Evolutionary conservation across 768 basidiomycete genomes (phyloP).

Genomic region (Russula lepida): DNA sequence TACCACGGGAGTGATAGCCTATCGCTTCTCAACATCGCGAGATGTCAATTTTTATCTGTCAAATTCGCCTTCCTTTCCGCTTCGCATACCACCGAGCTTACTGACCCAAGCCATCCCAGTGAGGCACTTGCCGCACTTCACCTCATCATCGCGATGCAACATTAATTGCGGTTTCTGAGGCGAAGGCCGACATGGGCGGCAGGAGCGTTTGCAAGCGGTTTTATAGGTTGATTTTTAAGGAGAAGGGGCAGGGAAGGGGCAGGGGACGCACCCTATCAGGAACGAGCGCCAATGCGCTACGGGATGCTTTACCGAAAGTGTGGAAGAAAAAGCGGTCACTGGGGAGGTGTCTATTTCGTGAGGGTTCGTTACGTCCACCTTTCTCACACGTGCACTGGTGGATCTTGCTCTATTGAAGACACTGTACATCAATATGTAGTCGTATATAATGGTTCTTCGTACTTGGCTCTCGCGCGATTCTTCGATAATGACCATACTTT

Average conservation of each 20-base stretch:
- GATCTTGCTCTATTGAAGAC: too few species aligned
- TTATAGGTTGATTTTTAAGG: constrained; percentile 1
- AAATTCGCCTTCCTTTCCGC: constrained; percentile 10
- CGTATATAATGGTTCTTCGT: too few species aligned
- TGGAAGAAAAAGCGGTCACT: not conserved
- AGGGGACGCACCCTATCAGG: not conserved
- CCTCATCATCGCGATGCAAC: constrained; percentile 17
- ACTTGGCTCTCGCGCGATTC: too few species aligned
- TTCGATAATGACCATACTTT: too few species aligned
- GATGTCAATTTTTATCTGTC: not conserved
- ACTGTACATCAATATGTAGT: too few species aligned
- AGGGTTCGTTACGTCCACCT: too few species aligned
- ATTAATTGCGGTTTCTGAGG: constrained; percentile 18
- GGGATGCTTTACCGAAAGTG: constrained; percentile 1
- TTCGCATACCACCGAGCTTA: constrained; percentile 1
- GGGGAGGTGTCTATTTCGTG: too few species aligned
- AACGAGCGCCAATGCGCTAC: not conserved
- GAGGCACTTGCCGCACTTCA: constrained; percentile 15
- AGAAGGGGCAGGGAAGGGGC: not conserved
- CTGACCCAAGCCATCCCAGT: not conserved
- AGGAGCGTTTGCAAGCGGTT: constrained; percentile 2
- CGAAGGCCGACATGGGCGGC: constrained; percentile 16
- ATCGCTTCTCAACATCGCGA: not conserved
- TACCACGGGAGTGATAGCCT: not conserved
- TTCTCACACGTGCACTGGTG: too few species aligned